Evolutionary conservation across 805 yeast species (phyloP).

Genomic region (Yamadazyma paraphyllophila): DNA sequence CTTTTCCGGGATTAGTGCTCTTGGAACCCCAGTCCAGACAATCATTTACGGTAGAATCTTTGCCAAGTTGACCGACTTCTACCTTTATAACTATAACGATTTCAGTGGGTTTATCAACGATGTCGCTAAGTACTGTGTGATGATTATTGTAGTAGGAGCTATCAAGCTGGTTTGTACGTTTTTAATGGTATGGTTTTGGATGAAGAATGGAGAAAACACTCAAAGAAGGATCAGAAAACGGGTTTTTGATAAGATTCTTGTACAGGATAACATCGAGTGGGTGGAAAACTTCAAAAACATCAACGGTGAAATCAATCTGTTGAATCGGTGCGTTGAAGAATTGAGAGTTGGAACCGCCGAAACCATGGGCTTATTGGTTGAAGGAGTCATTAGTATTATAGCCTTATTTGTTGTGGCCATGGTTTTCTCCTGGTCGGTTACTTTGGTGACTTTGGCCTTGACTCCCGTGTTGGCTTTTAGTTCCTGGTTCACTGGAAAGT

Average conservation of each 20-base stretch:
- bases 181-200: conserved; percentile 60
- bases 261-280: conserved; percentile 52
- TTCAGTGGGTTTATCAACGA: conserved; percentile 23
- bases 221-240: conserved; percentile 52
- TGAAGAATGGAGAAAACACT: conserved; percentile 69
- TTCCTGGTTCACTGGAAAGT: conserved; percentile 49
- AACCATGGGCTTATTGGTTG: conserved; percentile 55
- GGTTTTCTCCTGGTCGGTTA: conserved; percentile 79
- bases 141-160: conserved; percentile 33
- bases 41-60: conserved; percentile 68
- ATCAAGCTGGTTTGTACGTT: conserved; percentile 40
- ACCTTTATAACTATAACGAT: conserved; percentile 28
- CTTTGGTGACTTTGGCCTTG: conserved; percentile 71
- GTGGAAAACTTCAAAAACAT: conserved; percentile 55
- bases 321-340: conserved; percentile 75
- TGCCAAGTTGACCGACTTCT: conserved; percentile 25
- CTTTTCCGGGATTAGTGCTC: conserved; percentile 50
- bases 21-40: conserved; percentile 59
- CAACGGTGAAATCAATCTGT: conserved; percentile 63
- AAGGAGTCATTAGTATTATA: conserved; percentile 50
- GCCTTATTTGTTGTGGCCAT: conserved; percentile 65
- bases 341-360: conserved; percentile 66
- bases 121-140: conserved; percentile 26
- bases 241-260: conserved; percentile 46
- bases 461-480: conserved; percentile 62